A percentile compares a stretch with the other conserved stretches of the same genome.
Evolutionary conservation across 78 protist genomes (phyloP).

Genomic region (Capsaspora owczarzaki): DNA sequence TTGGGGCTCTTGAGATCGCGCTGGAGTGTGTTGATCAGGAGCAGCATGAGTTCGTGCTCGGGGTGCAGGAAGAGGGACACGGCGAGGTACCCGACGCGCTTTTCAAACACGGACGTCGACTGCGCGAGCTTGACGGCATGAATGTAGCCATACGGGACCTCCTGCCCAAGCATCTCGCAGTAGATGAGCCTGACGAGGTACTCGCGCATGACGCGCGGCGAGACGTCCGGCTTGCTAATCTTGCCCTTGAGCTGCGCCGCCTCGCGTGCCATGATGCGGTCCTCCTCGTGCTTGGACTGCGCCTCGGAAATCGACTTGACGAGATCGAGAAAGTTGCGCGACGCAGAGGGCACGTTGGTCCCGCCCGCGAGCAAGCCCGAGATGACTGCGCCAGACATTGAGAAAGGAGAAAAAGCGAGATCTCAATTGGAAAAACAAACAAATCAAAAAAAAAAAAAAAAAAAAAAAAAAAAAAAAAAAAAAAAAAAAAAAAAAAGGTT

Average conservation of each 20-base stretch:
- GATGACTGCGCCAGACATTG: too few relatives aligned
- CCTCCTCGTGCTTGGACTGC: conserved; percentile 49
- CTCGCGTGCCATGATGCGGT: conserved; percentile 31
- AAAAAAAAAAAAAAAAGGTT: too few relatives aligned
- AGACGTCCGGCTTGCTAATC: neutral
- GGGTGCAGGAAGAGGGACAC: conserved; percentile 33
- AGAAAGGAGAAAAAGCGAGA: too few relatives aligned
- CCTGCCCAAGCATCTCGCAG: conserved; percentile 76
- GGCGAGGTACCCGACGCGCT: conserved; percentile 63
- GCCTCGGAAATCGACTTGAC: conserved; percentile 43
- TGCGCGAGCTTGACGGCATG: conserved; percentile 72
- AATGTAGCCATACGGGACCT: conserved; percentile 56
- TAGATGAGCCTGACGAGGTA: conserved; percentile 50
- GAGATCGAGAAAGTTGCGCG: too few relatives aligned
- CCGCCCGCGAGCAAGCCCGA: too few relatives aligned
- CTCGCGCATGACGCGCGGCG: conserved; percentile 40
- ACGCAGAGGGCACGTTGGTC: too few relatives aligned
- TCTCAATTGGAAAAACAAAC: too few relatives aligned
- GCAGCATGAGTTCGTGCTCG: conserved; percentile 52
- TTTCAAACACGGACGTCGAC: conserved; percentile 18
- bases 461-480: too few relatives aligned
- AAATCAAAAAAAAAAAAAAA: too few relatives aligned
- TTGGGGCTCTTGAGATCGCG: conserved; percentile 39
- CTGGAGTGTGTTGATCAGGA: conserved; percentile 61
- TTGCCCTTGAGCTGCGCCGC: neutral